These are phyloP conservation scores for Ceratocystis ficicola DNA, from an alignment of 2,329 filamentous ascomycete genomes.

Conservation along the genomic window DNA sequence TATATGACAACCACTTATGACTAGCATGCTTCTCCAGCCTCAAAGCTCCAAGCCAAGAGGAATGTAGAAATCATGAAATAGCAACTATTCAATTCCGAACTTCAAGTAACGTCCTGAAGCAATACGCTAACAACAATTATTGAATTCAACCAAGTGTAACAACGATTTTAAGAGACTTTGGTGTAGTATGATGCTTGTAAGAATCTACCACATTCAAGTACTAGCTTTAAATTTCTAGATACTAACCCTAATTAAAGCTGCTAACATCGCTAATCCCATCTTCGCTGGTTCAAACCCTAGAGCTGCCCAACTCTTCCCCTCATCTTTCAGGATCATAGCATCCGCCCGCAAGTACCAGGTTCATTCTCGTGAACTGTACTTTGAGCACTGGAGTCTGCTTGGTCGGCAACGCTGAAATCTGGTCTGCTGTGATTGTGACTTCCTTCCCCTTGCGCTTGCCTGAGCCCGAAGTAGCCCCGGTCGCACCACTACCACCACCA, in stretches of 20 bases:
- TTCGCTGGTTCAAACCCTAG: neutral
- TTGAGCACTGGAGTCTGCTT: constrained; percentile 94
- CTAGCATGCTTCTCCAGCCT: neutral
- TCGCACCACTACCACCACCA: constrained; percentile 25
- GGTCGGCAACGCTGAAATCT: constrained; percentile 87
- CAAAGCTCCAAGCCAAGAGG: too few relatives aligned
- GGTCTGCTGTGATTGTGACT: constrained; percentile 78
- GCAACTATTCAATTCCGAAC: too few relatives aligned
- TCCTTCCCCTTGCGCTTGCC: constrained; percentile 76
- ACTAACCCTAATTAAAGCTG: neutral
- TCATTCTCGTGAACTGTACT: constrained; percentile 90
- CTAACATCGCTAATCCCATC: neutral
- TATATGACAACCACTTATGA: constrained; percentile 14
- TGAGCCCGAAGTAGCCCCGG: constrained; percentile 27
- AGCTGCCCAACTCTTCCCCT: neutral
- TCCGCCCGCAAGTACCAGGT: constrained; percentile 76
- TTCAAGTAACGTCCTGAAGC: too few relatives aligned
- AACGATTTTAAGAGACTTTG: too few relatives aligned
- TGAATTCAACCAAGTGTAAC: too few relatives aligned
- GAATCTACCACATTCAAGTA: neutral
- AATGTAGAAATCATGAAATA: too few relatives aligned
- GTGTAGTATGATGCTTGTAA: neutral
- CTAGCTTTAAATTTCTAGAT: constrained; percentile 2
- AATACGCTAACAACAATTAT: too few relatives aligned
- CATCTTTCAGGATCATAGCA: constrained; percentile 41